Conservation (phyloP, 371 early-diverging fungal genomes). For the Mortierella sp. region DNA sequence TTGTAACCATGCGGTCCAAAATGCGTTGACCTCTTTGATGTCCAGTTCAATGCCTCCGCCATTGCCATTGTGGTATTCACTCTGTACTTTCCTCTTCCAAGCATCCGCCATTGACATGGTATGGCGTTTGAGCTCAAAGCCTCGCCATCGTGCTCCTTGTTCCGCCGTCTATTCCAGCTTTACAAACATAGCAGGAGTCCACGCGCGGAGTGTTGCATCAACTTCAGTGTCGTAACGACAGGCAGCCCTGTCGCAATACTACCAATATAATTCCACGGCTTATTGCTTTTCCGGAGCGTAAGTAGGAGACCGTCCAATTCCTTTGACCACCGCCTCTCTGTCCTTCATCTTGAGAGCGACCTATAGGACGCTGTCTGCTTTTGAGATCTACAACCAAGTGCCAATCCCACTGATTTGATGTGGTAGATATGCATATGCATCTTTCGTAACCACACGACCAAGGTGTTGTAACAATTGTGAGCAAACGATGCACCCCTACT, state of each 20-base stretch:
- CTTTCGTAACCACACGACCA: too few relatives aligned
- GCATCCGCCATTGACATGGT: constrained; percentile 43
- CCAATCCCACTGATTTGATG: too few relatives aligned
- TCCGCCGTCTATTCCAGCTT: constrained; percentile 44
- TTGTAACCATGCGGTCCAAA: constrained; percentile 30
- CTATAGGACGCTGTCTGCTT: not conserved
- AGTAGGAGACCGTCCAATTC: constrained; percentile 26
- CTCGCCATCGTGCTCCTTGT: constrained; percentile 14
- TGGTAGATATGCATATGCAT: too few relatives aligned
- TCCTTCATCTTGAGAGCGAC: too few relatives aligned
- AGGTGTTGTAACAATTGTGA: too few relatives aligned
- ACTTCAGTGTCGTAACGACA: constrained; percentile 22
- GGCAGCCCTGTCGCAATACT: constrained; percentile 9
- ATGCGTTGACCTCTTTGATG: constrained; percentile 17
- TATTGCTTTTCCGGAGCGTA: constrained; percentile 4
- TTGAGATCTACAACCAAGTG: too few relatives aligned
- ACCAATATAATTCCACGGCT: constrained; percentile 34
- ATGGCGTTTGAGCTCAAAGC: constrained; percentile 9
- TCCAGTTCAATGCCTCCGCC: constrained; percentile 2
- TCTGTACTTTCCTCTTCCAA: constrained; percentile 28
- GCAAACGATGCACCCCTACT: too few relatives aligned
- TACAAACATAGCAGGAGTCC: constrained; percentile 43
- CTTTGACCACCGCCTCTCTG: constrained; percentile 13
- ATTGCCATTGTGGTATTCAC: constrained; percentile 13
- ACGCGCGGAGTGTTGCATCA: constrained; percentile 28